These are phyloP conservation scores for Fusarium metavorans DNA, from an alignment of 2,329 filamentous ascomycete species.

Conservation along the genomic window DNA sequence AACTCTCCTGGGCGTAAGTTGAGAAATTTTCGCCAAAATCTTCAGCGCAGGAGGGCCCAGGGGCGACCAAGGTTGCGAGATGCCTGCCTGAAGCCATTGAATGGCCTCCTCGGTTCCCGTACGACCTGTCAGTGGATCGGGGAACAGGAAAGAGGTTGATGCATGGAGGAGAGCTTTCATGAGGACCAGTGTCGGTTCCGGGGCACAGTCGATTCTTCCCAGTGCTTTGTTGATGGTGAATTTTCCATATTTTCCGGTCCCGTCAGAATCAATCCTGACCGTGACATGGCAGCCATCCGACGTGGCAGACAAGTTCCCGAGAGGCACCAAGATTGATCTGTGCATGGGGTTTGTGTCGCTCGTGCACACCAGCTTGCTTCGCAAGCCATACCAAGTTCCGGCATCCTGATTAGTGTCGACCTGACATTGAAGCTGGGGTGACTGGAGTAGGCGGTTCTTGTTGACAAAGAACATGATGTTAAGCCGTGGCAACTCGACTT, in stretches of 20 bases:
- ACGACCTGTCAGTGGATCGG: slow-evolving; percentile 68
- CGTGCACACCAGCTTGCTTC: slow-evolving; percentile 69
- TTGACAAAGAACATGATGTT: slow-evolving; percentile 67
- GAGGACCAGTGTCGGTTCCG: slow-evolving; percentile 67
- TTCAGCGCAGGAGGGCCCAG: slow-evolving; percentile 32
- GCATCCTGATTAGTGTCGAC: slow-evolving; percentile 69
- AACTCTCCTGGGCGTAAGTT: slow-evolving; percentile 46
- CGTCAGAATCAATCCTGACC: slow-evolving; percentile 47
- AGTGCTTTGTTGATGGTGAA: slow-evolving; percentile 67
- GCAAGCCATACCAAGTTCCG: slow-evolving; percentile 71
- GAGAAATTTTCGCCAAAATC: slow-evolving; percentile 22
- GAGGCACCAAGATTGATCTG: slow-evolving; percentile 65
- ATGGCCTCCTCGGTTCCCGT: slow-evolving; percentile 73
- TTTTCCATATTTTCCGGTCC: slow-evolving; percentile 54
- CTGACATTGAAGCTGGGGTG: slow-evolving; percentile 60
- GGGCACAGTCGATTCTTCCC: slow-evolving; percentile 66
- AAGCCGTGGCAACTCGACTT: slow-evolving; percentile 63
- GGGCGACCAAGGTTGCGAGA: slow-evolving; percentile 62
- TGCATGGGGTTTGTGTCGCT: slow-evolving; percentile 55
- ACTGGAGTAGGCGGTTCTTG: slow-evolving; percentile 55
- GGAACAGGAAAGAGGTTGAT: slow-evolving; percentile 66
- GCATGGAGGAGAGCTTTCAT: slow-evolving; percentile 70
- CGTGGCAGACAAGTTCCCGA: slow-evolving; percentile 50
- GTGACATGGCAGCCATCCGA: slow-evolving; percentile 36
- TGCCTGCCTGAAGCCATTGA: slow-evolving; percentile 60